Base-by-base conservation (phyloP, 73 alveolate genomes). In the Paramecium pentaurelia region DNA sequence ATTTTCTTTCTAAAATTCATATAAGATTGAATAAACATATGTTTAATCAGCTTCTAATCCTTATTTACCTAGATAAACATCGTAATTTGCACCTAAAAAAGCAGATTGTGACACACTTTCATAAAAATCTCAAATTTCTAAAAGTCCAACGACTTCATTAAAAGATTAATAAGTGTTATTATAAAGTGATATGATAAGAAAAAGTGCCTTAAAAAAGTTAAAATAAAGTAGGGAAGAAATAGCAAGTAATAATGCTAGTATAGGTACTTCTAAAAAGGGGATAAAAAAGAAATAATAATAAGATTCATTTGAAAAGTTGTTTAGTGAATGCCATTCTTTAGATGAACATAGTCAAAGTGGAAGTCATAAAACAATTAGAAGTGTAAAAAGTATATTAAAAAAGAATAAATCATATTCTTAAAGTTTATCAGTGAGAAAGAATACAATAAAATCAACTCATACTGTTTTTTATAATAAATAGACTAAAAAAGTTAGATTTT, bases 21-120 rank as follows among this genome's bases (percentile, higher is more conserved):
- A n/a, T 22, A 73, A 73, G n/a, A n/a, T 44, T 28, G 84, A 64
- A 36, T 75, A 45, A 28, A 54, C 12, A 6, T 54, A 54, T 18
- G 70, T 54, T 54, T 25, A 45, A 8, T 20, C 28, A 80, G 25
- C 75, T 25, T 28, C 84, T 22, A 80, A 80, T 25, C 91, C 91
- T 9, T 49, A 80, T 27, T 14, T 27, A 14, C 71, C 91, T 6
- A 45, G 44, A 25, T 27, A 80, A 27, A 47, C 71, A 2, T 80
- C 91, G 1, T 47, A 80, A 80, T 80, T 80, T 47, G 91, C 91
- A 14, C 91, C 73, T 9, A 80, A 80, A 45, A 20, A 47, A 42
- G 54, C 2, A 3, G 60, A 80, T 10, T 3, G 30, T n/a, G 91
- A 42, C 12, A 80, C 88, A 4, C 22, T 80, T 27, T 80, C 71